Percentiles rank a stretch among this genome's conserved stretches.
phyloP scores from a whole-genome alignment of 2,329 filamentous ascomycete genomes.

The Catunica adiposa region DNA sequence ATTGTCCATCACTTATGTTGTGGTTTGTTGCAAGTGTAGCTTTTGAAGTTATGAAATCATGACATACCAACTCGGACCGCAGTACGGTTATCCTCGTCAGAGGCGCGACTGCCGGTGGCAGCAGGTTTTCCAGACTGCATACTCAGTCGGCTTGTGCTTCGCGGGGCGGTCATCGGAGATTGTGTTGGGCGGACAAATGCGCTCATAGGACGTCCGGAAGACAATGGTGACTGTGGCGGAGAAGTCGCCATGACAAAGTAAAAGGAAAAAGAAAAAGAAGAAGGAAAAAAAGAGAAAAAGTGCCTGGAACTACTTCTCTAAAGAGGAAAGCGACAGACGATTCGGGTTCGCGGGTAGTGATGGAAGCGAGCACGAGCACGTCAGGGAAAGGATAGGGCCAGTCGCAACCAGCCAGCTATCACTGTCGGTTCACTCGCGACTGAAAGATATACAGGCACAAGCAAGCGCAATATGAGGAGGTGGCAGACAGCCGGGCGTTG shows the following conservation, averaged over 20 bases:
- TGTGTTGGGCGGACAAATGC: conserved; percentile 51
- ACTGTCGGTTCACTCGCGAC: not conserved
- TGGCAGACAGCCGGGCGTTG: not conserved
- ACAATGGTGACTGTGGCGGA: conserved; percentile 49
- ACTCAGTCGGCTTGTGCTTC: conserved; percentile 75
- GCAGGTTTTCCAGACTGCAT: conserved; percentile 55
- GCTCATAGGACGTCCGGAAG: conserved; percentile 59
- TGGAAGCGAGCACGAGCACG: too few relatives aligned
- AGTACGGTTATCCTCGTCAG: conserved; percentile 78
- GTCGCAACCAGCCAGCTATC: not conserved
- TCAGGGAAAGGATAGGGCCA: not conserved
- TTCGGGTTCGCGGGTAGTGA: conserved; percentile 4
- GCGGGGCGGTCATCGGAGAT: conserved; percentile 26
- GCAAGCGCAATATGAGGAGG: not conserved
- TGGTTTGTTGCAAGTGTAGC: too few relatives aligned
- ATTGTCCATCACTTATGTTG: too few relatives aligned
- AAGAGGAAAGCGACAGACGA: conserved; percentile 1
- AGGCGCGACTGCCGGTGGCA: conserved; percentile 61
- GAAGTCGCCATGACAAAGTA: conserved; percentile 42
- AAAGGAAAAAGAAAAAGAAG: conserved; percentile 7
- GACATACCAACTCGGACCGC: conserved; percentile 90
- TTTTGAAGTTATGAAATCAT: conserved; percentile 1
- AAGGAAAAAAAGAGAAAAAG: not conserved
- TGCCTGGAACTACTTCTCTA: not conserved
- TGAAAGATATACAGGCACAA: not conserved